Base-by-base conservation (phyloP, 2,329 filamentous ascomycete genomes). In the Verticillium klebahnii region DNA sequence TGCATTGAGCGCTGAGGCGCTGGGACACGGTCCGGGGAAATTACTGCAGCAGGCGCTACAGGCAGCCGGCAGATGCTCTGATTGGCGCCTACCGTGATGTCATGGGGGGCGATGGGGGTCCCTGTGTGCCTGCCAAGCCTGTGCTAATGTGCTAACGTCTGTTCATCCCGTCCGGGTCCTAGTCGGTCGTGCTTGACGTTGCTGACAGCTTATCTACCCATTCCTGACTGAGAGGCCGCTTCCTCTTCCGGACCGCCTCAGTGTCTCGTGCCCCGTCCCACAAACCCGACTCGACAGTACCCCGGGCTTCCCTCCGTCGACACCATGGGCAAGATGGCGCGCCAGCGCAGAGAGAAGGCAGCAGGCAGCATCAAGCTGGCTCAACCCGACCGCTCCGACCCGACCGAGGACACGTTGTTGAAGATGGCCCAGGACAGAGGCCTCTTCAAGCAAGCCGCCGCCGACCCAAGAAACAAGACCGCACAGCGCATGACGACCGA, bases 341-440 rank as follows among this genome's bases (percentile, higher is more conserved):
- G 76, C 66, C 79, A 81, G 67, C 80, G 82, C 57, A 82, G 79
- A 66, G 76, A 82, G 65, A 76, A 79, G 67, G 75, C 76, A 56
- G 74, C 81, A 54, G 72, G 74, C 65, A 75, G 82, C 62, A 82
- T 91, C 72, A 85, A 86, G 67, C 81, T 93, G 62, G 76, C 79
- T 59, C 86, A 90, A n/a, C 89, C 90, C 36, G 87, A 92, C 74
- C 85, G 88, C 63, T 86, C 85, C 58, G 83, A 74, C 1, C 81
- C 81, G 0, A 77, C 77, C 5, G 81, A 86, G 54, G 83, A 89
- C 73, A 94, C 91, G 0, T 80, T 95, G n/a, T 80, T 93, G 62
- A 81, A 93, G 61, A 72, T 93, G 34, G 91, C 91, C 63, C 81
- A 89, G 60, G 83, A 91, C 66, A 82, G 84, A 66, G 72, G 85